Conservation (phyloP, 2,329 filamentous ascomycete species). For the Colletotrichum eleusines region DNA sequence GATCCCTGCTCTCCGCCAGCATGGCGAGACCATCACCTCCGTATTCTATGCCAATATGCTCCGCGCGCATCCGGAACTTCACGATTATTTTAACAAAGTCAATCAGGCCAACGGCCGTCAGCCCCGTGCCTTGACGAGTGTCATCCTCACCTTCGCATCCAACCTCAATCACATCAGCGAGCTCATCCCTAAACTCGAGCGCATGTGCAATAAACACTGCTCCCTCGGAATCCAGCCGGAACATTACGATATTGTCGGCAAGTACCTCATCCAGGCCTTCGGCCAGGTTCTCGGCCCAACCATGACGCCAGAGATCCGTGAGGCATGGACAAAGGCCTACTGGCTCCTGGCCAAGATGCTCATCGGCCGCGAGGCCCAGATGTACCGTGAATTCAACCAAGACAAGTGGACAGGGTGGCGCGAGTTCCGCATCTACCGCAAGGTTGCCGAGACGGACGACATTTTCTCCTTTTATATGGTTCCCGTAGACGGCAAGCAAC, state of each 20-base stretch:
- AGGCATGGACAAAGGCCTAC: conserved; percentile 80
- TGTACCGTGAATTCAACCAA: conserved; percentile 70
- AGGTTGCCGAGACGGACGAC: conserved; percentile 74
- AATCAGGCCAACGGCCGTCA: conserved; percentile 46
- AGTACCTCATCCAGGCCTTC: conserved; percentile 76
- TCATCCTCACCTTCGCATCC: conserved; percentile 76
- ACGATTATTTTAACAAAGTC: conserved; percentile 74
- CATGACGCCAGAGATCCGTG: conserved; percentile 72
- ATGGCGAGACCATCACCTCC: conserved; percentile 77
- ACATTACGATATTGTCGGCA: conserved; percentile 78
- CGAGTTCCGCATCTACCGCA: conserved; percentile 73
- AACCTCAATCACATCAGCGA: conserved; percentile 75
- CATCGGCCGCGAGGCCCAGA: conserved; percentile 72
- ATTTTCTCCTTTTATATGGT: conserved; percentile 79
- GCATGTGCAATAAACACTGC: conserved; percentile 78
- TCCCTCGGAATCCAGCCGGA: conserved; percentile 76
- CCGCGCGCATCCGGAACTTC: conserved; percentile 72
- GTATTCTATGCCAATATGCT: conserved; percentile 80
- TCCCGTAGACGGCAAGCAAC: conserved; percentile 69
- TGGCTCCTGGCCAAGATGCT: conserved; percentile 80
- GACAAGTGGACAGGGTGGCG: conserved; percentile 73
- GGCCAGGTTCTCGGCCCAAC: conserved; percentile 73
- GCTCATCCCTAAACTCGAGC: conserved; percentile 65
- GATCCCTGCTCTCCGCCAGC: conserved; percentile 74
- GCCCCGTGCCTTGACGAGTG: conserved; percentile 44